Conservation (phyloP, 495 filamentous ascomycete genomes). For the Lophiostoma macrostomum region DNA sequence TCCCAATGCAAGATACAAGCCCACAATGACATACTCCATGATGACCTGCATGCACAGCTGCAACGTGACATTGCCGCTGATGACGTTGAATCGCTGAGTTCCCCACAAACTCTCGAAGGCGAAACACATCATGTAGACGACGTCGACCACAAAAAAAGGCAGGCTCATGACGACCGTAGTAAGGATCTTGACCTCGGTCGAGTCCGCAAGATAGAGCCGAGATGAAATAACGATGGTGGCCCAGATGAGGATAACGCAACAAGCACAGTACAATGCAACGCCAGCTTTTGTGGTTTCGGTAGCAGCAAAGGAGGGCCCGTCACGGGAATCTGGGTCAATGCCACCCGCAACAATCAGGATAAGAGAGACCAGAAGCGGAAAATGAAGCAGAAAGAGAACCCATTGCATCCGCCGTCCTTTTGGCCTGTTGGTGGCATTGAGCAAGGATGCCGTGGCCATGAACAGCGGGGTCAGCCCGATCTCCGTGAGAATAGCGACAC, state of each 20-base stretch:
- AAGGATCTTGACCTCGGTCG: conserved; percentile 17
- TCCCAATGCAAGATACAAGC: conserved; percentile 20
- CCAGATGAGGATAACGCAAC: conserved; percentile 22
- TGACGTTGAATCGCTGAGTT: conserved; percentile 25
- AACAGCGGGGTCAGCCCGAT: conserved; percentile 23
- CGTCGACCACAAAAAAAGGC: conserved; percentile 24
- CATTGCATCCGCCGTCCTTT: conserved; percentile 28
- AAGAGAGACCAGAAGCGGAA: conserved; percentile 19
- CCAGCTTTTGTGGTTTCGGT: conserved; percentile 24
- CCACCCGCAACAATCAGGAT: conserved; percentile 25
- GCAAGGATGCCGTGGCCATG: conserved; percentile 13
- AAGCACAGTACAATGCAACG: conserved; percentile 21
- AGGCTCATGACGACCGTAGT: conserved; percentile 24
- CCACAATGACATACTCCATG: conserved; percentile 27
- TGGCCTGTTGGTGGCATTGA: conserved; percentile 13
- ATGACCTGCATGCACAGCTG: conserved; percentile 30
- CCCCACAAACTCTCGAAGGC: conserved; percentile 23
- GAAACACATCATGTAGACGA: conserved; percentile 31
- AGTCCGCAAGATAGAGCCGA: conserved; percentile 19
- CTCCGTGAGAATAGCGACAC: conserved; percentile 24
- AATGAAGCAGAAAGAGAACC: conserved; percentile 18
- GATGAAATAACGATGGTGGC: conserved; percentile 17
- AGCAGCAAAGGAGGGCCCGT: conserved; percentile 14
- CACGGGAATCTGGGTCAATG: conserved; percentile 20
- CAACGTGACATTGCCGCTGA: conserved; percentile 20